These are phyloP conservation scores for Myxozyma neglecta DNA, from an alignment of 805 yeast species.

Conservation along the genomic window DNA sequence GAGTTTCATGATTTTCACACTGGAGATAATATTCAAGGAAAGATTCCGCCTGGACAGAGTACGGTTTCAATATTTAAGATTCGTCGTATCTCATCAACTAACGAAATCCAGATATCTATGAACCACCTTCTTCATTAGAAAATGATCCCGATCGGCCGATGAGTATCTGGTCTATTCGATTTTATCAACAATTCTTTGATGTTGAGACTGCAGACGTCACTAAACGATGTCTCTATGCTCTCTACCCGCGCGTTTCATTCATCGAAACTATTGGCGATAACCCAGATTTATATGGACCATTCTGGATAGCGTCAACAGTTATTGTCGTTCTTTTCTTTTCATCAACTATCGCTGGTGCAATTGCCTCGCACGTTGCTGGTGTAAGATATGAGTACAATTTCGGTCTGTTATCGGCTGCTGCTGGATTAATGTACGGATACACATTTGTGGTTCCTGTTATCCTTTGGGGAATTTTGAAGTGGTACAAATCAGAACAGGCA, in stretches of 20 bases:
- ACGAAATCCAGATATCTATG: slow-evolving; percentile 9
- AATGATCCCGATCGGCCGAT: slow-evolving; percentile 24
- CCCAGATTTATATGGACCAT: slow-evolving; percentile 81
- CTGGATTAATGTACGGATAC: slow-evolving; percentile 74
- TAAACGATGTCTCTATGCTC: slow-evolving; percentile 52
- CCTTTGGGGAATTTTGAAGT: slow-evolving; percentile 54
- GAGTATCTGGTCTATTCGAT: slow-evolving; percentile 25
- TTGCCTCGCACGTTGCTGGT: slow-evolving; percentile 51
- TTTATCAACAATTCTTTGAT: slow-evolving; percentile 55
- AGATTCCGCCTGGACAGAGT: slow-evolving; percentile 28
- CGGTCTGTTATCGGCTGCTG: slow-evolving; percentile 63
- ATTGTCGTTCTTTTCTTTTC: slow-evolving; percentile 73
- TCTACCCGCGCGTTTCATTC: slow-evolving; percentile 52
- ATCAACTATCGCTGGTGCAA: slow-evolving; percentile 63
- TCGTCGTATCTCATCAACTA: background rate
- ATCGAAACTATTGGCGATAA: slow-evolving; percentile 46
- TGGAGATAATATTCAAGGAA: slow-evolving; percentile 29
- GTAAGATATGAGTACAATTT: slow-evolving; percentile 59
- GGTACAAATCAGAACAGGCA: slow-evolving; percentile 53
- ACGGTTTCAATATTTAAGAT: background rate
- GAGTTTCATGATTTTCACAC: slow-evolving; percentile 33
- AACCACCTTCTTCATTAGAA: slow-evolving; percentile 15
- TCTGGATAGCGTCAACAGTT: slow-evolving; percentile 87
- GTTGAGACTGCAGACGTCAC: slow-evolving; percentile 64
- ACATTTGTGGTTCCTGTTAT: slow-evolving; percentile 60